These are phyloP conservation scores for Durio zibethinus DNA, from an alignment of 345 rosid species.

Conservation along the genomic window DNA sequence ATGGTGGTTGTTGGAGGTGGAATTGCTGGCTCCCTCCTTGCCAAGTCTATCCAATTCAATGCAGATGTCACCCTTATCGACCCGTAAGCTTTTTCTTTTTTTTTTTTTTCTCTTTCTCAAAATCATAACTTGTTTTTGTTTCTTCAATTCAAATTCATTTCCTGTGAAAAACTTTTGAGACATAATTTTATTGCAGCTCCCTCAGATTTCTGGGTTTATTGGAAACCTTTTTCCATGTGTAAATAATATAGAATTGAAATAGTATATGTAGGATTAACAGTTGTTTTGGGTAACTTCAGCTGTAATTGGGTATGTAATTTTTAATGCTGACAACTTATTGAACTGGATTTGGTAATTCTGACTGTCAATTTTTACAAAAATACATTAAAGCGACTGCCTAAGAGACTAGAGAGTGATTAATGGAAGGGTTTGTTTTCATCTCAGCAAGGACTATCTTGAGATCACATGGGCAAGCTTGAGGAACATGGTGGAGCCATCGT, in stretches of 20 bases:
- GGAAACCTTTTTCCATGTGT: not conserved
- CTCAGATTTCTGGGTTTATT: not conserved
- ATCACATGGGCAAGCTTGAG: slow-evolving; percentile 81
- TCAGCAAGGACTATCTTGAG: slow-evolving; percentile 95
- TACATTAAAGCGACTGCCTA: not conserved
- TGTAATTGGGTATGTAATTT: not conserved
- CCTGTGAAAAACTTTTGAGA: not conserved
- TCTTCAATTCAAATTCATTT: not conserved
- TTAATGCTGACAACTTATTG: not conserved
- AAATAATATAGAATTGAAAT: not conserved
- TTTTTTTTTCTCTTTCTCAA: not conserved
- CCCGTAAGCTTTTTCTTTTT: slow-evolving; percentile 39
- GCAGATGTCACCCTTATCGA: slow-evolving; percentile 68
- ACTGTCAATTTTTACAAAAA: not conserved
- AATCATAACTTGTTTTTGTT: not conserved
- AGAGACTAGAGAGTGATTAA: not conserved
- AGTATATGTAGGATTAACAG: not conserved
- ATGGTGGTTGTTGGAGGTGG: slow-evolving; percentile 67
- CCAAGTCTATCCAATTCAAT: slow-evolving; percentile 49
- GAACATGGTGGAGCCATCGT: slow-evolving; percentile 78
- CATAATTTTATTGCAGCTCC: not conserved
- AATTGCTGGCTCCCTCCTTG: slow-evolving; percentile 53
- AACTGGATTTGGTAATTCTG: not conserved
- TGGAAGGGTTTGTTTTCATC: not conserved
- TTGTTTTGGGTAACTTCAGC: not conserved